Evolutionary conservation across 2,329 filamentous ascomycete genomes (phyloP), one percentile per base, ranked within the genome.

Genomic region (Fusarium sp.): DNA sequence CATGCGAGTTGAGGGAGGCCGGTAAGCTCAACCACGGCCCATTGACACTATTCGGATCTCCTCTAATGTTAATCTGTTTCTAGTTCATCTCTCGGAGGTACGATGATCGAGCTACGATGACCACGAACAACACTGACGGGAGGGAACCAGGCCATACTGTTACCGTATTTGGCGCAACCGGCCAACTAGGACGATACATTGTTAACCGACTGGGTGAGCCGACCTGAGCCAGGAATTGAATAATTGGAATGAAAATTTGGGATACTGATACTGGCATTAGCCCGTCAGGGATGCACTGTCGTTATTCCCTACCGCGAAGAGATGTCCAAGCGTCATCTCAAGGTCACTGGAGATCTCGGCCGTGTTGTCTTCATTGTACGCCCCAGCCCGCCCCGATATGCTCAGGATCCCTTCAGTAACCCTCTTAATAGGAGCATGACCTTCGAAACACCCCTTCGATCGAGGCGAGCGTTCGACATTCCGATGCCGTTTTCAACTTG

Each of bases 151-250:
- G 96, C 77, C 95, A 98, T 85, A 98, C 95, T 73, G 96, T 94
- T 71, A 99, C 96, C 67, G 96, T 99, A 79, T 99, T 99, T 85
- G 96, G 96, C 85, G 96, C 96, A 80, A 98, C 95, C 71, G 96
- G 96, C 75, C 96, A 97, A 83, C 87, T 99, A 63, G 96, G 96
- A 81, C 92, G 96, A 82, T 99, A 99, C 84, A 97, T 99, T 81
- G 96, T 99, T 81, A 98, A 98, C 86, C 90, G 94, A 83, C 89
- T 99, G 81, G 95, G 95, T 89, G 82, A 75, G 84, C 70, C 30
- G 36, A 47, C 50, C 55, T 45, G 10, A 62, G 18, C 14, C 34
- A 48, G 39, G 26, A 61, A 28, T 26, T 34, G 36, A 22, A 44
- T 58, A 22, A 8, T 17, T 36, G 57, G 57, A n/a, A 60, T n/a